Evolutionary conservation across 2,329 filamentous ascomycete genomes (phyloP).

Genomic region (Penicillium sp.): DNA sequence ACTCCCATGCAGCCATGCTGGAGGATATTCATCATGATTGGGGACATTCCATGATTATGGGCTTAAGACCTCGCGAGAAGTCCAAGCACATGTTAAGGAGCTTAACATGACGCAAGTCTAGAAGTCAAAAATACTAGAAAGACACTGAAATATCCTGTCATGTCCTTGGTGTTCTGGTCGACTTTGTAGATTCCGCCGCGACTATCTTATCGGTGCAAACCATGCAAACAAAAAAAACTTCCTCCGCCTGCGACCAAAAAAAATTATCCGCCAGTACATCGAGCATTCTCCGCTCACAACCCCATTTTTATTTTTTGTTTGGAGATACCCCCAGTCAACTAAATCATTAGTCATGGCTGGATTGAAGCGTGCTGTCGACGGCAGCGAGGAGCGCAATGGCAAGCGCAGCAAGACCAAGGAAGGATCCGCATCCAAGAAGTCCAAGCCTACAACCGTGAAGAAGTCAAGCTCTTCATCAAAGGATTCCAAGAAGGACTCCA

Average conservation of each 20-base stretch:
- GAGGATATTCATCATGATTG: no score
- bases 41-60: no score
- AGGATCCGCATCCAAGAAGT: slow-evolving; percentile 30
- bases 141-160: no score
- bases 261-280: slow-evolving; percentile 29
- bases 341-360: slow-evolving; percentile 37
- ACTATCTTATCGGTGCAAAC: slow-evolving; percentile 31
- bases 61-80: no score
- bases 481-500: slow-evolving; percentile 32
- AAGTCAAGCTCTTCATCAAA: slow-evolving; percentile 20
- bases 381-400: slow-evolving; percentile 40
- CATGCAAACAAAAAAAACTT: slow-evolving; percentile 39
- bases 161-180: background rate
- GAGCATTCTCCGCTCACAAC: slow-evolving; percentile 23
- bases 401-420: slow-evolving; percentile 44
- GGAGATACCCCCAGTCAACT: slow-evolving; percentile 13
- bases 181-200: background rate
- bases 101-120: no score
- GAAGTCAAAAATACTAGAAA: no score
- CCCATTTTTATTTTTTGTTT: slow-evolving; percentile 11
- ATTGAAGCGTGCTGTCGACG: slow-evolving; percentile 44
- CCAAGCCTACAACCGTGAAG: slow-evolving; percentile 31
- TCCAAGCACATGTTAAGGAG: no score
- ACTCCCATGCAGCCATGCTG: no score
- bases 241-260: slow-evolving; percentile 34